phyloP scores from a whole-genome alignment of 768 basidiomycete genomes.

The Mycena vitilis region DNA sequence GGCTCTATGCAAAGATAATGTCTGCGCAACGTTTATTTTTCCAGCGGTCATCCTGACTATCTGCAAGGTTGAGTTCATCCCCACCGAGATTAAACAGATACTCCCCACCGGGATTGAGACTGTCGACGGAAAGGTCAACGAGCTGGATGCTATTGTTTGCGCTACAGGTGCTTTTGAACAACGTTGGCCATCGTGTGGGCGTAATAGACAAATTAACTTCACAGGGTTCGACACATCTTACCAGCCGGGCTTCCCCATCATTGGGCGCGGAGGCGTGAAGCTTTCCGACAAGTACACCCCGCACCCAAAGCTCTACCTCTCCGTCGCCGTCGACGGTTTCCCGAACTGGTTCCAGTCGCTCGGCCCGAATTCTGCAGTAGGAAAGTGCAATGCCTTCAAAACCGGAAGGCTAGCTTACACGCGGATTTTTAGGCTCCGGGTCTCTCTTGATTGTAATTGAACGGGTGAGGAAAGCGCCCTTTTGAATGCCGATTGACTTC shows the following conservation, averaged over 20 bases:
- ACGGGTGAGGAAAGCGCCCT: conserved; percentile 34
- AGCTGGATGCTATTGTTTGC: conserved; percentile 71
- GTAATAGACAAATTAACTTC: not conserved
- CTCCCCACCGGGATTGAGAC: conserved; percentile 68
- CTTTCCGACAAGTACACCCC: conserved; percentile 67
- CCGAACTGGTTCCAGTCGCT: conserved; percentile 74
- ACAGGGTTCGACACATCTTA: conserved; percentile 66
- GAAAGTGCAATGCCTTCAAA: conserved; percentile 32
- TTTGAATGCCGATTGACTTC: not conserved
- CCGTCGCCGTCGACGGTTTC: conserved; percentile 69
- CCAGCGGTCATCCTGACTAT: not conserved
- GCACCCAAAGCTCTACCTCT: conserved; percentile 68
- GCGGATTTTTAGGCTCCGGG: conserved; percentile 49
- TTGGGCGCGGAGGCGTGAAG: conserved; percentile 64
- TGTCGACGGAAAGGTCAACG: conserved; percentile 62
- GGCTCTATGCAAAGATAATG: conserved; percentile 72
- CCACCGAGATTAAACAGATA: conserved; percentile 61
- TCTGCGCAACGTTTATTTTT: conserved; percentile 37
- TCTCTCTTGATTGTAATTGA: conserved; percentile 68
- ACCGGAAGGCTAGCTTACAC: not conserved
- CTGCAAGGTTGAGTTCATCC: conserved; percentile 64
- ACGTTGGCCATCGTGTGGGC: not conserved
- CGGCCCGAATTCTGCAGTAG: conserved; percentile 69
- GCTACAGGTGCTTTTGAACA: conserved; percentile 64
- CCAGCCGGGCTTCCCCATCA: conserved; percentile 60